phyloP scores from a whole-genome alignment of 345 rosid species.

The Eucalyptus viminalis region DNA sequence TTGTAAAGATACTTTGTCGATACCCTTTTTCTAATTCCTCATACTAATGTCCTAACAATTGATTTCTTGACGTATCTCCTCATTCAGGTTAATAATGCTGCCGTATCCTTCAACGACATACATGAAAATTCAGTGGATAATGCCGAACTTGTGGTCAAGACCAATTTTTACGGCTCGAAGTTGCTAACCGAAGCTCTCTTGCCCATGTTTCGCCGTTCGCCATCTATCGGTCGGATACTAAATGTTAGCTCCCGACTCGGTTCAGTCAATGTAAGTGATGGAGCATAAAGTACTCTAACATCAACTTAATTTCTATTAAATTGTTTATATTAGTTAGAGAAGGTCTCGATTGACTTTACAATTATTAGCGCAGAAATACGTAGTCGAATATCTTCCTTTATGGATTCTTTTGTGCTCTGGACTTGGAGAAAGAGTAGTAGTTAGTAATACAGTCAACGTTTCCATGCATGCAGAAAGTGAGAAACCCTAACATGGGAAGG shows the following conservation, averaged over 20 bases:
- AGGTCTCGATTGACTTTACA: not conserved
- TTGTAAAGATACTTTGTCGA: not conserved
- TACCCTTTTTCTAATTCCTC: not conserved
- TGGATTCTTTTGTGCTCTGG: not conserved
- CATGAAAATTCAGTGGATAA: conserved; percentile 49
- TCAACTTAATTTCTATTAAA: not conserved
- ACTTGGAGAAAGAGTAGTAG: not conserved
- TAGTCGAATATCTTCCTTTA: not conserved
- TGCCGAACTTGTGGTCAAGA: conserved; percentile 59
- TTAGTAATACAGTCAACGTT: not conserved
- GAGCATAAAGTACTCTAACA: not conserved
- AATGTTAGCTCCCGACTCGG: conserved; percentile 83
- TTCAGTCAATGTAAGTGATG: conserved; percentile 34
- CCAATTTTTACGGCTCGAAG: conserved; percentile 68
- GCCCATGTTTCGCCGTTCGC: conserved; percentile 52
- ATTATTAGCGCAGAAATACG: not conserved
- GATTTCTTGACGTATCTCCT: not conserved
- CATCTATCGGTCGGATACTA: conserved; percentile 41
- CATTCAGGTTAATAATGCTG: conserved; percentile 71
- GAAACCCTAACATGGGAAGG: conserved; percentile 26
- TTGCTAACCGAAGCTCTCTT: conserved; percentile 47
- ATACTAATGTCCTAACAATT: not conserved
- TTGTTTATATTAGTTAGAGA: not conserved
- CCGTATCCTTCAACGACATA: conserved; percentile 60
- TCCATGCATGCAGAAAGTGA: conserved; percentile 49